These are phyloP conservation scores for Pseudogymnoascus verrucosus DNA, from an alignment of 2,329 filamentous ascomycete genomes.

Conservation along the genomic window DNA sequence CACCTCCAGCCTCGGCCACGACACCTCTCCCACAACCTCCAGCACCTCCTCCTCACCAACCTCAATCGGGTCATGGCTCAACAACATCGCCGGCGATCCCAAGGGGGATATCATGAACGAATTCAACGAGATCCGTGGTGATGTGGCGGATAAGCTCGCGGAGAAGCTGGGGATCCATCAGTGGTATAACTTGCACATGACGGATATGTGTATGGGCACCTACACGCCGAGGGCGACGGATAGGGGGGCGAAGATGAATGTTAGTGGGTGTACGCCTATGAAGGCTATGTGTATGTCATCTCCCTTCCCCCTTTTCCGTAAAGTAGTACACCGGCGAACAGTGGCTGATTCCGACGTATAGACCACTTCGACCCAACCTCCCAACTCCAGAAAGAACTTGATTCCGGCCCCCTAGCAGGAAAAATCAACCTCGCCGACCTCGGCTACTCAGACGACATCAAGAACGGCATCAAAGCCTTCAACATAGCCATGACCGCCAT, in stretches of 20 bases:
- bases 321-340: too few species aligned
- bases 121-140: conserved; percentile 31
- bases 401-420: conserved; percentile 26
- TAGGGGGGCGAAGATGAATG: conserved; percentile 38
- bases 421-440: conserved; percentile 42
- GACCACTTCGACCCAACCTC: conserved; percentile 45
- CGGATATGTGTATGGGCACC: conserved; percentile 49
- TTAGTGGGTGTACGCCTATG: conserved; percentile 45
- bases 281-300: conserved; percentile 39
- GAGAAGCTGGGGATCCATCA: conserved; percentile 45
- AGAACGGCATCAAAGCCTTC: conserved; percentile 43
- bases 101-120: conserved; percentile 12
- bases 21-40: conserved; percentile 17
- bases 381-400: conserved; percentile 41
- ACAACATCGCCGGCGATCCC: conserved; percentile 26
- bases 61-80: conserved; percentile 20
- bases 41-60: conserved; percentile 18
- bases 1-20: conserved; percentile 44
- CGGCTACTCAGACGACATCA: conserved; percentile 48
- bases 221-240: conserved; percentile 29
- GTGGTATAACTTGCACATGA: conserved; percentile 53
- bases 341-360: conserved; percentile 9
- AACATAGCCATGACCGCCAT: conserved; percentile 41
- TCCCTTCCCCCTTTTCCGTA: neutral
- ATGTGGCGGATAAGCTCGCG: conserved; percentile 33